Base-by-base conservation (phyloP, 768 basidiomycete species). In the Zangia roseola region DNA sequence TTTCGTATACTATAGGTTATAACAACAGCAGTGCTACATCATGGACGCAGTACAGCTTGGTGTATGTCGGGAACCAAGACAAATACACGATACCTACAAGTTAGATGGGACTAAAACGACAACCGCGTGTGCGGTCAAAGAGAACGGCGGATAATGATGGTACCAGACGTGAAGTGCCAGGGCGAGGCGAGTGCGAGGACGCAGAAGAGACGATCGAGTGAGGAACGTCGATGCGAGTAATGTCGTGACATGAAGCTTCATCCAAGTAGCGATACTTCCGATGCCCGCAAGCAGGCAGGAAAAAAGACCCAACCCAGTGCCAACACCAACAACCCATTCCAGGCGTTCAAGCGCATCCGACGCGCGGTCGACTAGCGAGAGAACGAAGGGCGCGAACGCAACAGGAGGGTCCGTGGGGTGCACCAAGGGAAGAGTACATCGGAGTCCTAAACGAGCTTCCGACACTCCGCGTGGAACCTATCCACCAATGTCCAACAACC, bases 361-460 rank as follows among this genome's bases (percentile, higher is more conserved):
- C 55, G 50, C 31, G 7, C 61, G 54, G 40, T 61, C 69, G 72
- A 64, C 74, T 75, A 63, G 75, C 73, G 69, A 69, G 55, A 54
- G 54, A 55, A 52, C 64, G 55, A 47, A 48, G 52, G 13, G 30
- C 6, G 67, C 61, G 52, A 63, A 56, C 62, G 31, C 56, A 47
- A 47, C 49, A 14, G 39, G 55, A 54, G 35, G 59, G 33, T 30
- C n/a, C n/a, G n/a, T n/a, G n/a, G 52, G 43, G 31, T 31, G 28
- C 34, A 38, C 24, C 44, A 26, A 39, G 34, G n/a, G 20, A 8
- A 35, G 31, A 52, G 44, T 4, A 10, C 20, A 41, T 44, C 49
- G 31, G n/a, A 30, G 42, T 62, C 37, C 52, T 56, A 58, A 51
- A 60, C 45, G 40, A 48, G 54, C 40, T 55, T 54, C 54, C 50